Evolutionary conservation across 805 yeast genomes (phyloP).

Genomic region (Metschnikowia aberdeeniae): DNA sequence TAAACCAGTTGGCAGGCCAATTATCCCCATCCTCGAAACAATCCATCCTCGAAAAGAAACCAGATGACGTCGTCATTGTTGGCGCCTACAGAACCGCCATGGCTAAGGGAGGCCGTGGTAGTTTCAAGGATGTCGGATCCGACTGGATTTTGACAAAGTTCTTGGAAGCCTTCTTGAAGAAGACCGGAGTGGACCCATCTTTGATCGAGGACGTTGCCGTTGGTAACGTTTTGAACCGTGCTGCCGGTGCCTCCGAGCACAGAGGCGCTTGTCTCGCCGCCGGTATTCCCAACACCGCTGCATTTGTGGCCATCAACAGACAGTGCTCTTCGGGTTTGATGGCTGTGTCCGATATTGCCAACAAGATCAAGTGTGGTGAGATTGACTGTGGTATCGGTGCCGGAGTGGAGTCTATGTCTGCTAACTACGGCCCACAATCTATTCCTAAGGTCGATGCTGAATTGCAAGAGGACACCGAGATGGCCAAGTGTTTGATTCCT

Average conservation of each 20-base stretch:
- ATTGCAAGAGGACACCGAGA: constrained; percentile 33
- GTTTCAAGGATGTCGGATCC: constrained; percentile 75
- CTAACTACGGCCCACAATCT: constrained; percentile 78
- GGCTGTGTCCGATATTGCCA: constrained; percentile 86
- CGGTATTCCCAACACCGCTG: constrained; percentile 77
- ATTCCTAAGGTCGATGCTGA: constrained; percentile 45
- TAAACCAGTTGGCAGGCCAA: constrained; percentile 44
- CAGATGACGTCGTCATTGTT: constrained; percentile 88
- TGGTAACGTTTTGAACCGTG: constrained; percentile 88
- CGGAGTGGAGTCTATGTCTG: constrained; percentile 95
- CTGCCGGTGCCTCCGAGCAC: constrained; percentile 94
- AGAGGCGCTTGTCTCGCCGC: constrained; percentile 90
- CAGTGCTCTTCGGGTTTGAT: constrained; percentile 94
- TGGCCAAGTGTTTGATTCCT: constrained; percentile 76
- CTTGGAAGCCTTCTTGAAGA: constrained; percentile 56
- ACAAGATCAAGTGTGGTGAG: constrained; percentile 82
- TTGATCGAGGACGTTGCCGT: constrained; percentile 80
- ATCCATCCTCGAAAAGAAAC: constrained; percentile 50
- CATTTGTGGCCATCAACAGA: constrained; percentile 82
- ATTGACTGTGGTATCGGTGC: constrained; percentile 87
- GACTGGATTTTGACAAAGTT: constrained; percentile 73
- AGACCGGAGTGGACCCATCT: constrained; percentile 43
- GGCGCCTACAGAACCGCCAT: constrained; percentile 89
- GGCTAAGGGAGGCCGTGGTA: constrained; percentile 83
- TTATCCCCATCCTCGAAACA: constrained; percentile 39